Evolutionary conservation across 2,329 filamentous ascomycete genomes (phyloP).

Genomic region (Aspergillus spinulosporus): DNA sequence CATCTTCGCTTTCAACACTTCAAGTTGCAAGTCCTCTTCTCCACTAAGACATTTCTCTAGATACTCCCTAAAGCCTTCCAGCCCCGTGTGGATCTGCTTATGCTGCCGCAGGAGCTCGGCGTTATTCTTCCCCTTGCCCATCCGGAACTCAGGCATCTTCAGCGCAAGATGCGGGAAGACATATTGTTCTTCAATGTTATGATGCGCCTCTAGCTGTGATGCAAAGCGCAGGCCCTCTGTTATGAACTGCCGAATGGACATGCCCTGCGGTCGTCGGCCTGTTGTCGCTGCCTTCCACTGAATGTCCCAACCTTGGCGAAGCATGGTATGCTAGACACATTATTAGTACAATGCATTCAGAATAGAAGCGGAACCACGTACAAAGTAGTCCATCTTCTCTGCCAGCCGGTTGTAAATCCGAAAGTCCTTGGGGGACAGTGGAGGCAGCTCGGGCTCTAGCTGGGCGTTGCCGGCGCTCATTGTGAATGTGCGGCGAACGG

Average conservation of each 20-base stretch:
- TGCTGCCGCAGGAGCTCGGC: conserved; percentile 14
- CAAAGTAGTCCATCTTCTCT: background rate
- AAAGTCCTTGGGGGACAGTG: background rate
- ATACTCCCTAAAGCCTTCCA: conserved; percentile 10
- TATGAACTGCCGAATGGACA: conserved; percentile 11
- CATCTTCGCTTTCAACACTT: conserved; percentile 47
- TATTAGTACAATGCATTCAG: background rate
- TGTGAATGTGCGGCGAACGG: conserved; percentile 16
- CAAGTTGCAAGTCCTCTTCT: conserved; percentile 51
- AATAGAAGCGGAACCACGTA: background rate
- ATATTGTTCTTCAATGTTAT: conserved; percentile 11
- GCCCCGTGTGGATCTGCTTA: conserved; percentile 7
- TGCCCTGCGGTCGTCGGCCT: background rate
- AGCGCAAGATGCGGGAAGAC: conserved; percentile 14
- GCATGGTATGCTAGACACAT: background rate
- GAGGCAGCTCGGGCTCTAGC: background rate
- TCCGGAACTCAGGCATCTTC: conserved; percentile 14
- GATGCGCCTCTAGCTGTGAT: conserved; percentile 7
- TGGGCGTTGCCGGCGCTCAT: background rate
- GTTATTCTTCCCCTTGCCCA: background rate
- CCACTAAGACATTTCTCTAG: conserved; percentile 1
- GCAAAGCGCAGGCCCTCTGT: conserved; percentile 6
- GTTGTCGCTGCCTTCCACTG: background rate
- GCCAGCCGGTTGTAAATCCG: background rate
- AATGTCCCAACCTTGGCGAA: background rate